Evolutionary conservation across 1,139 yeast genomes (phyloP), one percentile per base, ranked within the genome.

Genomic region (Meyerozyma smithsonii): DNA sequence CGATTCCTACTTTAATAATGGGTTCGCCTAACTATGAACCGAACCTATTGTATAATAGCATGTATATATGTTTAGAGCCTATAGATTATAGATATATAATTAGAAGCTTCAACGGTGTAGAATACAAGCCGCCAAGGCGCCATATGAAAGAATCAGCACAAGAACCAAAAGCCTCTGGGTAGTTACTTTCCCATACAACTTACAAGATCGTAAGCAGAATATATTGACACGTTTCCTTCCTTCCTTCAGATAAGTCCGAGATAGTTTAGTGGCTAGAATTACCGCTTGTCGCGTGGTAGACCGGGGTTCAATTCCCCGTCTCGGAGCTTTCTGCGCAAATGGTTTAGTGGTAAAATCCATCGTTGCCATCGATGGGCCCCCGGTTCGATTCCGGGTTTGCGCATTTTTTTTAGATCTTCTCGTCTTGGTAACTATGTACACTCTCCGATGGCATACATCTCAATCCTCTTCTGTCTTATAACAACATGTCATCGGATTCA

Each of bases 1-100:
- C 37, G 72, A 66, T 44, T 42, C 47, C 7, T 41, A 54, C 20
- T 44, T 62, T 28, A 57, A 52, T 12, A 46, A 49, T 19, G 35
- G 38, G 19, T 30, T 18, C 12, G 17, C 32, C 8, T 28, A 14
- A 28, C 8, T 3, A 26, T 26, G 24, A 20, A 7, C 8, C 24
- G 24, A n/a, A 21, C 18, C 32, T 10, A 28, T 15, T 28, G 32
- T 28, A 28, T 14, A 4, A 14, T 28, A 28, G 32, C 32, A 28
- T 28, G 32, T 28, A 28, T 14, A 28, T 28, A 28, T 15, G 25
- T 23, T 21, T 8, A 12, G n/a, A 23, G 25, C 25, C 25, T 23
- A 23, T 23, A 23, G 25, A 23, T 3, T 4, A 23, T 23, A 23
- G 16, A 28, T 28, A 21, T 7, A 21, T 21, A 21, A 8, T 21